Evolutionary conservation across 176 grass and related monocot species (phyloP).

Genomic region (Thalia dealbata): DNA sequence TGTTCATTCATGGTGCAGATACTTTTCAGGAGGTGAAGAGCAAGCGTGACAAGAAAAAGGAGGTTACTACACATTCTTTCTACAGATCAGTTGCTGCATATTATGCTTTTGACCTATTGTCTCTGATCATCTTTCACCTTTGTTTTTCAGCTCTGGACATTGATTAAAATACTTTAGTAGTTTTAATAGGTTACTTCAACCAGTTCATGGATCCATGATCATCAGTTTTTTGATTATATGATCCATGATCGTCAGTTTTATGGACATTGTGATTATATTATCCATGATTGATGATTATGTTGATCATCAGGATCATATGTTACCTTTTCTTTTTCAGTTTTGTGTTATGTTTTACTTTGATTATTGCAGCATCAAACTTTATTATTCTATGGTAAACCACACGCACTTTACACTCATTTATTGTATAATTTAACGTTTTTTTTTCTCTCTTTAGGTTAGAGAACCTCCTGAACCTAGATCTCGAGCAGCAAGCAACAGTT

Average conservation of each 20-base stretch:
- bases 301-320: background rate
- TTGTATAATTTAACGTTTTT: background rate
- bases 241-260: too few relatives aligned
- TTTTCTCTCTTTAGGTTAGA: slow-evolving; percentile 41
- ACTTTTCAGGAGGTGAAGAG: slow-evolving; percentile 70
- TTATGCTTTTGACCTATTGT: background rate
- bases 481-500: slow-evolving; percentile 48
- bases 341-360: background rate
- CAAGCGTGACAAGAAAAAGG: slow-evolving; percentile 67
- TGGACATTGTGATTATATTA: too few relatives aligned
- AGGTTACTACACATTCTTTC: slow-evolving; percentile 29
- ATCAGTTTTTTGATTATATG: too few relatives aligned
- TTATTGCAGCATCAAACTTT: background rate
- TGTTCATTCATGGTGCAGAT: slow-evolving; percentile 32
- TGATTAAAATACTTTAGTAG: background rate
- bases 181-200: background rate
- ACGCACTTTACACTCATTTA: background rate
- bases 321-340: background rate
- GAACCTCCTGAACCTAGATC: slow-evolving; percentile 60
- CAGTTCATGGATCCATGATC: background rate
- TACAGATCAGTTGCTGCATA: slow-evolving; percentile 1
- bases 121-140: background rate
- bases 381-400: background rate
- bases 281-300: too few relatives aligned
- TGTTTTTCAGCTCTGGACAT: background rate